Percentiles rank a stretch among this genome's conserved stretches.
These are phyloP conservation scores for Thielaviopsis populi DNA, from an alignment of 2,329 filamentous ascomycete species.

Conservation along the genomic window DNA sequence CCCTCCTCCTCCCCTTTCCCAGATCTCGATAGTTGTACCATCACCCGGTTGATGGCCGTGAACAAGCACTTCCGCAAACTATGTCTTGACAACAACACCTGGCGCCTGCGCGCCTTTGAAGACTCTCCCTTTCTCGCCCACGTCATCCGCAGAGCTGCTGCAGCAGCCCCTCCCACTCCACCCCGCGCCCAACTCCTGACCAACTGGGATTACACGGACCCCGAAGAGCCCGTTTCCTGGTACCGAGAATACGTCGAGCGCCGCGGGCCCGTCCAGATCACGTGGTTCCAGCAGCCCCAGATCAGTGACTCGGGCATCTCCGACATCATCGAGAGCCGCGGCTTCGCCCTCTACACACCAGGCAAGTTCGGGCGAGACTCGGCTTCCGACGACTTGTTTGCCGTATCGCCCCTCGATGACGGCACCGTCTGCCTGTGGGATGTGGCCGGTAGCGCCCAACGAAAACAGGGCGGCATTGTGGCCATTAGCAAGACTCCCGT, in stretches of 20 bases:
- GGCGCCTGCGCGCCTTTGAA: conserved; percentile 61
- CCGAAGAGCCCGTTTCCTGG: conserved; percentile 60
- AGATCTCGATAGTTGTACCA: conserved; percentile 8
- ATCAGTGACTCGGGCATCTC: conserved; percentile 28
- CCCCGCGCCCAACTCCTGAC: conserved; percentile 39
- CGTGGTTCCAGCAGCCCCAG: conserved; percentile 58
- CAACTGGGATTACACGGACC: conserved; percentile 72
- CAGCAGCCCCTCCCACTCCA: not conserved
- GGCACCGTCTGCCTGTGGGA: conserved; percentile 81
- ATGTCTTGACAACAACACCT: conserved; percentile 59
- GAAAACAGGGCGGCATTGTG: conserved; percentile 45
- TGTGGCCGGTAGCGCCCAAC: conserved; percentile 38
- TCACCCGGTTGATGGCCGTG: conserved; percentile 4
- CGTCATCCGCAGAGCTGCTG: not conserved
- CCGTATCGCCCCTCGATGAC: conserved; percentile 69
- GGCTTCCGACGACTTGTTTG: conserved; percentile 31
- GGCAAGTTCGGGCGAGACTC: conserved; percentile 32
- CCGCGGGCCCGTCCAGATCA: conserved; percentile 55
- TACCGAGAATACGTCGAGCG: conserved; percentile 81
- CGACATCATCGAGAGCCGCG: conserved; percentile 51
- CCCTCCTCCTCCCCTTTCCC: not conserved
- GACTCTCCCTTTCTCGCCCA: conserved; percentile 33
- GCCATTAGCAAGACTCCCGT: conserved; percentile 51
- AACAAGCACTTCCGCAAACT: conserved; percentile 38
- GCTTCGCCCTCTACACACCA: conserved; percentile 50